Base-by-base conservation (phyloP, 1,139 yeast species). In the Zygosaccharomyces sapae region DNA sequence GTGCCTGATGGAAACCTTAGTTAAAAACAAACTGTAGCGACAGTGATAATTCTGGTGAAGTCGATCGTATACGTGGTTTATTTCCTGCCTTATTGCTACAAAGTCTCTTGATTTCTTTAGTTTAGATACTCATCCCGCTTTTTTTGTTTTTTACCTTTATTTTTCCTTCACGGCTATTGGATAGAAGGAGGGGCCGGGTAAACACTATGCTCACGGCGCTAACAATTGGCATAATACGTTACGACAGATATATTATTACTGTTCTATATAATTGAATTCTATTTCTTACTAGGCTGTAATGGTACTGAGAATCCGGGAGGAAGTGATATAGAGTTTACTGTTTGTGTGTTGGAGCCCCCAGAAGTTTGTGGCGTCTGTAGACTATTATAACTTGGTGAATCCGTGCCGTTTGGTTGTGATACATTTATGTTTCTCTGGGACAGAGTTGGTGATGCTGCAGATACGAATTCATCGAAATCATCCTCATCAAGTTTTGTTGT, bases 291-390 rank as follows among this genome's bases (percentile, higher is more conserved):
- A 7, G 70, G 70, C 38, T 62, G 65, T 20, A 66, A 51, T 56
- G 59, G 66, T 58, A 48, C 59, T 48, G 65, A 72, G 40, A 66
- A 67, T 8, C 70, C 70, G 1, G 70, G 70, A 19, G 70, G 70
- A n/a, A 62, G 45, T 16, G 50, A 45, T 4, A 50, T 20, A 12
- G 33, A 30, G 2, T 35, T 34, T 13, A 48, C 25, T 19, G 47
- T 39, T 10, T 43, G 27, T n/a, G 46, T 43, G 18, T 30, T 45
- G 7, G 31, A 24, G 12, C 10, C 31, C 5, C 31, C 30, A 12
- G 36, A 5, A 31, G 10, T 7, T 31, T 41, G 40, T 9, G 27
- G 19, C 9, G 40, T 30, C 9, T 22, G 12, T 9, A 29, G 38
- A 22, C 24, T 31, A 3, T 34, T 22, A 16, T 16, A 24, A 37